phyloP scores from a whole-genome alignment of 164 flowering plant species.

The Hamamelis virginiana region DNA sequence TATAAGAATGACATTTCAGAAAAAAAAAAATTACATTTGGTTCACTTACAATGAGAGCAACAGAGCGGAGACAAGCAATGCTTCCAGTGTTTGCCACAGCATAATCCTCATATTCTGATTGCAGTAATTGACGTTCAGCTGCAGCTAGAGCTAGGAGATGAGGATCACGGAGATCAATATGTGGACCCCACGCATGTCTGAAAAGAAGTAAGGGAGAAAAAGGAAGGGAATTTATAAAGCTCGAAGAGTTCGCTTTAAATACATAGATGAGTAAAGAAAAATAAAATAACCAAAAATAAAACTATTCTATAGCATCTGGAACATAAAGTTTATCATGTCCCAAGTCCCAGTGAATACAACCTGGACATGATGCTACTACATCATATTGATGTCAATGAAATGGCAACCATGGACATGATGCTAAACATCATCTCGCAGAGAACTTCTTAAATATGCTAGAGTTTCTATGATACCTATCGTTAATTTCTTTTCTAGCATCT shows the following conservation, averaged over 20 bases:
- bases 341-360: background rate
- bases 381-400: background rate
- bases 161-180: conserved; percentile 52
- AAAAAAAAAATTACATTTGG: background rate
- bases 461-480: no score
- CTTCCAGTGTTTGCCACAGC: conserved; percentile 47
- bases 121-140: conserved; percentile 53
- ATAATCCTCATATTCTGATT: conserved; percentile 63
- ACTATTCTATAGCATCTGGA: background rate
- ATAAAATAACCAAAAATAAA: background rate
- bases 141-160: conserved; percentile 58
- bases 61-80: conserved; percentile 50
- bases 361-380: background rate
- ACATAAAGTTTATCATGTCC: background rate
- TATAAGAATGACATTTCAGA: background rate
- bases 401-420: no score
- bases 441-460: no score
- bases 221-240: background rate
- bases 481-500: no score
- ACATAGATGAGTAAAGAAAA: background rate
- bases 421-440: no score
- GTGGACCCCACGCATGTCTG: conserved; percentile 65
- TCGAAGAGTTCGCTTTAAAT: background rate
- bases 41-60: conserved; percentile 53
- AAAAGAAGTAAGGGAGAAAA: background rate